Conservation (phyloP, 2,329 filamentous ascomycete genomes). For the Diaporthe aspalathi region DNA sequence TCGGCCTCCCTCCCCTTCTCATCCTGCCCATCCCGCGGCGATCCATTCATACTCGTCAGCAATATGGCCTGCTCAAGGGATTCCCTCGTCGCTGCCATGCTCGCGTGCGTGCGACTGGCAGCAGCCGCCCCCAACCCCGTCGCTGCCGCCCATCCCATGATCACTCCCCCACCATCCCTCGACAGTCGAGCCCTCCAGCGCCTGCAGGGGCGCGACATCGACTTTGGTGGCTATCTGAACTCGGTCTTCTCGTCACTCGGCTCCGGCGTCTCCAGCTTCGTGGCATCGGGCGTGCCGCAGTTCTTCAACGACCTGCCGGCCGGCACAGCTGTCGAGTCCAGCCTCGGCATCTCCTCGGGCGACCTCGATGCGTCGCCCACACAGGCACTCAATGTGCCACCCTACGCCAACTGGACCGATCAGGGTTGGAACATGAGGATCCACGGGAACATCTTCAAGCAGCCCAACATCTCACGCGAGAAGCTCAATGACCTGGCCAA, state of each 20-base stretch:
- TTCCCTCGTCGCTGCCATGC: slow-evolving; percentile 28
- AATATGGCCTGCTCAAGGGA: slow-evolving; percentile 28
- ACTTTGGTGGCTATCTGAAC: slow-evolving; percentile 63
- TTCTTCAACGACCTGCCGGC: slow-evolving; percentile 76
- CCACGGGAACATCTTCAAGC: slow-evolving; percentile 85
- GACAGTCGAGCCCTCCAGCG: slow-evolving; percentile 50
- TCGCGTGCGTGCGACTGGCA: slow-evolving; percentile 39
- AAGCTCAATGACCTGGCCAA: slow-evolving; percentile 78
- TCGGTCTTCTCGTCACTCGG: slow-evolving; percentile 63
- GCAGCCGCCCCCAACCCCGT: slow-evolving; percentile 37
- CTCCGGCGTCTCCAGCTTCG: slow-evolving; percentile 67
- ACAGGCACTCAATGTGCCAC: slow-evolving; percentile 77
- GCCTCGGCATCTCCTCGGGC: slow-evolving; percentile 67
- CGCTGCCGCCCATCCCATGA: slow-evolving; percentile 42
- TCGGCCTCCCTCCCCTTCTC: background rate
- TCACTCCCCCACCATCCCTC: slow-evolving; percentile 44
- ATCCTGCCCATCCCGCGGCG: background rate
- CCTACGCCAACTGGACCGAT: slow-evolving; percentile 83
- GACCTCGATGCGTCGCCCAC: slow-evolving; percentile 74
- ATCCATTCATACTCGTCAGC: background rate
- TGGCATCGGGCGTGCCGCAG: slow-evolving; percentile 73
- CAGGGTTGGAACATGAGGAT: slow-evolving; percentile 81
- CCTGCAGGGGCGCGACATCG: slow-evolving; percentile 36
- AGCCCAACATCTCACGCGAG: slow-evolving; percentile 73
- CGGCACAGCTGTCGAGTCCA: slow-evolving; percentile 69